phyloP scores from a whole-genome alignment of 2,329 filamentous ascomycete genomes.

The Pyricularia pennisetigena region DNA sequence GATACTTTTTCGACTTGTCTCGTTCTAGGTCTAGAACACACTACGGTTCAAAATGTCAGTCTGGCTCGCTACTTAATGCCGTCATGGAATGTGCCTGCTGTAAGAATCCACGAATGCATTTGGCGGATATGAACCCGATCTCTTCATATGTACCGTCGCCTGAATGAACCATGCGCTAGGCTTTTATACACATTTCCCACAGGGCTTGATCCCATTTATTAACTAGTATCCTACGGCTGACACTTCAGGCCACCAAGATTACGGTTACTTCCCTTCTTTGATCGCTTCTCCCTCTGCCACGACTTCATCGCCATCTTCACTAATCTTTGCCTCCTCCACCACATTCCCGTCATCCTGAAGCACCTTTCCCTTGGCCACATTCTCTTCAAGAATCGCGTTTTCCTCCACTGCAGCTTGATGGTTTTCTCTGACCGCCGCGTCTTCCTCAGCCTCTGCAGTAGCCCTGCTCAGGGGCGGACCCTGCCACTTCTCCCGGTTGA shows the following conservation, averaged over 20 bases:
- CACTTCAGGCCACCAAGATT: not conserved
- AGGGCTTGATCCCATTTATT: not conserved
- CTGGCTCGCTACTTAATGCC: not conserved
- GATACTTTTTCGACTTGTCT: not conserved
- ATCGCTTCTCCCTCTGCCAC: not conserved
- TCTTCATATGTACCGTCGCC: not conserved
- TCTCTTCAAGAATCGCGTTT: no score
- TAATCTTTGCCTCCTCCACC: not conserved
- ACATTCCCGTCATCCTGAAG: no score
- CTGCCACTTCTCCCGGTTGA: slow-evolving; percentile 19
- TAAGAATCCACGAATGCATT: not conserved
- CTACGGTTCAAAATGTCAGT: not conserved
- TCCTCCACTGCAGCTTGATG: no score
- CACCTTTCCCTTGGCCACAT: no score
- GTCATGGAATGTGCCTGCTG: no score
- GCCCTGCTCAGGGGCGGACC: not conserved
- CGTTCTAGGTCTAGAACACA: not conserved
- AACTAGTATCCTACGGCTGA: not conserved
- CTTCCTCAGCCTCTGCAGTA: not conserved
- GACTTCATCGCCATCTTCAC: not conserved
- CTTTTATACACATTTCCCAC: not conserved
- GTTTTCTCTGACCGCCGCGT: no score
- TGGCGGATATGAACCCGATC: not conserved
- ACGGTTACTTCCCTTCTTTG: not conserved
- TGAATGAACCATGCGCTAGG: not conserved